Evolutionary conservation across 345 rosid genomes (phyloP).

Genomic region (Brassica carinata): DNA sequence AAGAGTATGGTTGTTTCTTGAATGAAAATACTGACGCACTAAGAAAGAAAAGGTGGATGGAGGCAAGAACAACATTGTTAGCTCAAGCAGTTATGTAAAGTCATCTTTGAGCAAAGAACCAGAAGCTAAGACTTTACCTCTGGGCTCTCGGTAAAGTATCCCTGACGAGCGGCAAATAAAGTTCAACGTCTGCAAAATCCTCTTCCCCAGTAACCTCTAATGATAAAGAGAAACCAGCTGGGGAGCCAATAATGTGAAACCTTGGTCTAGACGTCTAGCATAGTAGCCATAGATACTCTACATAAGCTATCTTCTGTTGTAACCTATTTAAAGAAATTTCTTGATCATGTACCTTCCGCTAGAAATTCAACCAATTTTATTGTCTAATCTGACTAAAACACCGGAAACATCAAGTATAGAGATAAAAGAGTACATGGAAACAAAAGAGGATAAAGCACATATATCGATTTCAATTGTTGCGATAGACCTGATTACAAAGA

Average conservation of each 20-base stretch:
- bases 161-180: constrained; percentile 26
- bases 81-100: constrained; percentile 34
- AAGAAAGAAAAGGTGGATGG: background rate
- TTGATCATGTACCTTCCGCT: constrained; percentile 41
- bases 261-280: constrained; percentile 23
- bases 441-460: constrained; percentile 31
- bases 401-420: constrained; percentile 31
- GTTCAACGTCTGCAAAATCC: constrained; percentile 30
- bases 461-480: no score
- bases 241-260: constrained; percentile 31
- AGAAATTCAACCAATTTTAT: constrained; percentile 40
- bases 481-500: no score
- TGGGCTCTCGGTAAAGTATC: background rate
- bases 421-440: constrained; percentile 40
- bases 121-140: constrained; percentile 37
- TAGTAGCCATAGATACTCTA: constrained; percentile 32
- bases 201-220: constrained; percentile 41
- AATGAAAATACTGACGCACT: constrained; percentile 24
- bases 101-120: constrained; percentile 44
- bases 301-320: constrained; percentile 33
- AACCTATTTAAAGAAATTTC: constrained; percentile 29
- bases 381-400: constrained; percentile 52
- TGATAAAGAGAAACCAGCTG: constrained; percentile 36
- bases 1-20: constrained; percentile 36
- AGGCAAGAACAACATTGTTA: constrained; percentile 36